Evolutionary conservation across 2,329 filamentous ascomycete genomes (phyloP), one percentile per base, ranked within the genome.

Genomic region (Onygena corvina): DNA sequence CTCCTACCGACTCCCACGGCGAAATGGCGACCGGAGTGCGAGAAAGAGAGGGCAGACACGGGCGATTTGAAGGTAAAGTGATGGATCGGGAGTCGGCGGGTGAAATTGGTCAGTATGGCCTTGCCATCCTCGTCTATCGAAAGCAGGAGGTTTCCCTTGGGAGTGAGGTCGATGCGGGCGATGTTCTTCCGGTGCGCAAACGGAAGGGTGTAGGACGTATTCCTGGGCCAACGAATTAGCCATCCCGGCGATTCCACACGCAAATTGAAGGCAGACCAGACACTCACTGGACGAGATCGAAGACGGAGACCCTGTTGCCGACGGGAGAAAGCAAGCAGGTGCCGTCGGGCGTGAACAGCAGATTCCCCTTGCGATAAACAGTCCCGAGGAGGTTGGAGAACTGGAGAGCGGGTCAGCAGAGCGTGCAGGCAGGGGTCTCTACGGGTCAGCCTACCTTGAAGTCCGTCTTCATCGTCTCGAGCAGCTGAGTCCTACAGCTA

Each of bases 351-450:
- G 86, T 93, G 74, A 93, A 98, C 64, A 95, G 77, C 62, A 98
- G 79, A 67, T 96, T 98, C 70, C 93, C 92, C 78, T 89, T 86
- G 73, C 88, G 87, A 75, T 96, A 98, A 64, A 98, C 92, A 59
- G 92, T 98, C 65, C 92, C 93, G 62, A 98, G 79, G 66, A 98
- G 79, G 71, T 96, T 98, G 66, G 90, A 94, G 72, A 98, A 98
- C 89, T 95, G 61, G 1, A 36, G 42, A n/a, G 20, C 11, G 6
- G 6, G 53, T 70, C 50, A 71, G 51, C 36, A 46, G 33, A 25
- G 14, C 21, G 7, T 18, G 11, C 7, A 47, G 25, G 3, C 35
- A 23, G 20, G 18, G 42, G 20, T 11, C 2, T n/a, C 29, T 16
- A 14, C n/a, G 12, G 14, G 18, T n/a, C 5, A n/a, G 16, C 52